phyloP scores from a whole-genome alignment of 352 stramenopile genomes.

The Phytophthora litchii region DNA sequence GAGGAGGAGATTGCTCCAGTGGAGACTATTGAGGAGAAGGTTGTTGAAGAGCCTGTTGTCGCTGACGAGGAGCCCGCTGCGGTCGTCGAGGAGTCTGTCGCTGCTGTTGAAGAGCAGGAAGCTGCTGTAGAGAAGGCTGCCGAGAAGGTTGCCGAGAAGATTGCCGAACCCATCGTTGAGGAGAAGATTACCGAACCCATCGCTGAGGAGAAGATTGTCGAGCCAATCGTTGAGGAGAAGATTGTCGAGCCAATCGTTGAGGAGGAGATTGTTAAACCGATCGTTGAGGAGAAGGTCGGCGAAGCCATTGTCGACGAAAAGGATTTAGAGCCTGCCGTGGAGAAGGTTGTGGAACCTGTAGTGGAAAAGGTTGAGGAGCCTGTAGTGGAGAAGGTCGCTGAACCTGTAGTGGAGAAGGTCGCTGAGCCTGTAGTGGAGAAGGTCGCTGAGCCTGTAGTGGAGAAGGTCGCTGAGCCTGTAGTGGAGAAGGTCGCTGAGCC shows the following conservation, averaged over 20 bases:
- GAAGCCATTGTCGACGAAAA: no score
- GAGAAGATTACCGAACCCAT: neutral
- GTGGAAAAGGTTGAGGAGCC: neutral
- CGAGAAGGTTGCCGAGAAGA: neutral
- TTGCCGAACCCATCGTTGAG: neutral
- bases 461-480: neutral
- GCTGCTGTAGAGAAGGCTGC: neutral
- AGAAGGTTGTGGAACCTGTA: neutral
- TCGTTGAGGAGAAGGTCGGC: constrained; percentile 3
- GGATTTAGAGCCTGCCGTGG: neutral
- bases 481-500: neutral
- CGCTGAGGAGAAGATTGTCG: neutral
- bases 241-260: neutral
- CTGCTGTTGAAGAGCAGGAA: neutral
- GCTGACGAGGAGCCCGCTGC: neutral
- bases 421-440: neutral
- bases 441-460: neutral
- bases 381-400: neutral
- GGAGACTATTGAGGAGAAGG: constrained; percentile 1
- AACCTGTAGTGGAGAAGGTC: constrained; percentile 1
- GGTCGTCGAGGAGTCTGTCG: neutral
- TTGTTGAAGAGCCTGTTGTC: neutral
- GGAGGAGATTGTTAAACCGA: neutral
- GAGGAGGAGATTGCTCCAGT: constrained; percentile 10
- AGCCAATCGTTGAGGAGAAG: neutral